Percentiles rank a stretch among this genome's conserved stretches.
phyloP scores from a whole-genome alignment of 78 protist genomes.

The Neovahlkampfia damariscottae region DNA sequence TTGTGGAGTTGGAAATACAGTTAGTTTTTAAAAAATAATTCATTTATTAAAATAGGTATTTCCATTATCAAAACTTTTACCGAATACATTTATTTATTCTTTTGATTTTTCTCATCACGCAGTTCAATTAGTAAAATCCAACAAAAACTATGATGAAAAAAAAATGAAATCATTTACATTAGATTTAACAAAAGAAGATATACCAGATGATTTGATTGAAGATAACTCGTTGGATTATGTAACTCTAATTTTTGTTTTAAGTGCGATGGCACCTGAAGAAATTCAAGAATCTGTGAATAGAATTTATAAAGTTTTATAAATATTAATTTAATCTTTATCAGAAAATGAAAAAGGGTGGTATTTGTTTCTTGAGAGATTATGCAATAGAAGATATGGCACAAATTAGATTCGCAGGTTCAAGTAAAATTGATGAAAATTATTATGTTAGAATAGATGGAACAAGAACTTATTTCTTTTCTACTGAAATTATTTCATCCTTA shows the following conservation, averaged over 20 bases:
- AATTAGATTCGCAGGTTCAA: background rate
- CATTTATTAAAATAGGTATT: background rate
- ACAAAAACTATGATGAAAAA: background rate
- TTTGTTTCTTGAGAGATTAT: conserved; percentile 20
- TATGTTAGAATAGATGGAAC: background rate
- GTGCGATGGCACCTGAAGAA: background rate
- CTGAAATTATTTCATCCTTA: background rate
- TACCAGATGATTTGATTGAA: background rate
- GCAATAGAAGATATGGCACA: conserved; percentile 19
- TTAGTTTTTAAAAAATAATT: background rate
- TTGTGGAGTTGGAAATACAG: conserved; percentile 29
- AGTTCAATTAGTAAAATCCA: background rate
- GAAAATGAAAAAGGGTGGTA: conserved; percentile 11
- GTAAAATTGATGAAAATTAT: background rate
- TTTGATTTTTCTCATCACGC: conserved; percentile 19
- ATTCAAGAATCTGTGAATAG: background rate
- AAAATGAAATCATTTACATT: background rate
- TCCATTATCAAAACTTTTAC: conserved; percentile 3
- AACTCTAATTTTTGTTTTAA: conserved; percentile 26
- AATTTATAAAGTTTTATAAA: background rate
- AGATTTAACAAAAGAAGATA: background rate
- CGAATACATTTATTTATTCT: background rate
- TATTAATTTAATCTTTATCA: too few species aligned
- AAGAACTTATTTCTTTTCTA: background rate
- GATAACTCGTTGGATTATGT: background rate